Evolutionary conservation across 208 protist genomes (phyloP).

Genomic region (Wallacemonas sp.): DNA sequence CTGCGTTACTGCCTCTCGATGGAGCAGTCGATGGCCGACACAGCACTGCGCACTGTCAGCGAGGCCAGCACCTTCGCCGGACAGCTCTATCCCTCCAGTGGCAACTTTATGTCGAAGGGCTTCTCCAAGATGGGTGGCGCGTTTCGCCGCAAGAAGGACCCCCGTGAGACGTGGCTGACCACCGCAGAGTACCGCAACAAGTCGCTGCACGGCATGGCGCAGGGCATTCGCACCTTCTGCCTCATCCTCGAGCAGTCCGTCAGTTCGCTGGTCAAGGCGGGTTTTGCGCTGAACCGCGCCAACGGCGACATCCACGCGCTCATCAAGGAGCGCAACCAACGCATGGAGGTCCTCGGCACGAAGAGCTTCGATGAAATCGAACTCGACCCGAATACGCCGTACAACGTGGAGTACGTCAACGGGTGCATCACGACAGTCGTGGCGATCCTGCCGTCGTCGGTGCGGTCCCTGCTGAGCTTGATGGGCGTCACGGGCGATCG

Average conservation of each 20-base stretch:
- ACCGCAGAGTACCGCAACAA: conserved; percentile 58
- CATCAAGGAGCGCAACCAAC: conserved; percentile 26
- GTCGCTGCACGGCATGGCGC: conserved; percentile 42
- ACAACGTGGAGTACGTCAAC: conserved; percentile 47
- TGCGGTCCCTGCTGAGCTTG: conserved; percentile 40
- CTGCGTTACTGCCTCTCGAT: conserved; percentile 56
- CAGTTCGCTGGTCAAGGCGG: conserved; percentile 41
- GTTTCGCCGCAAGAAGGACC: conserved; percentile 25
- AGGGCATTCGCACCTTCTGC: conserved; percentile 48
- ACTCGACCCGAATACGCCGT: conserved; percentile 58
- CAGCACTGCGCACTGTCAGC: conserved; percentile 32
- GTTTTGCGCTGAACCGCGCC: conserved; percentile 47
- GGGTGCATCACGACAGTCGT: conserved; percentile 49
- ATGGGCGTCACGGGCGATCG: conserved; percentile 53
- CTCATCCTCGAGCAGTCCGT: conserved; percentile 49
- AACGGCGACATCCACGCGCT: conserved; percentile 39
- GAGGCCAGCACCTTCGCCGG: conserved; percentile 38
- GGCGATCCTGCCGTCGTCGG: conserved; percentile 43
- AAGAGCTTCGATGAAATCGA: conserved; percentile 32
- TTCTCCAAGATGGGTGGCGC: conserved; percentile 26
- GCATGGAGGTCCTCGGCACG: conserved; percentile 15
- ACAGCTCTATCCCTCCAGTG: conserved; percentile 29
- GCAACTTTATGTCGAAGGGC: conserved; percentile 18
- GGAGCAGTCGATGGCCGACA: conserved; percentile 42
- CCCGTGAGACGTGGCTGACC: conserved; percentile 25